Evolutionary conservation across 208 protist genomes (phyloP), one percentile per base, ranked within the genome.

Genomic region (Leishmania martiniquensis): DNA sequence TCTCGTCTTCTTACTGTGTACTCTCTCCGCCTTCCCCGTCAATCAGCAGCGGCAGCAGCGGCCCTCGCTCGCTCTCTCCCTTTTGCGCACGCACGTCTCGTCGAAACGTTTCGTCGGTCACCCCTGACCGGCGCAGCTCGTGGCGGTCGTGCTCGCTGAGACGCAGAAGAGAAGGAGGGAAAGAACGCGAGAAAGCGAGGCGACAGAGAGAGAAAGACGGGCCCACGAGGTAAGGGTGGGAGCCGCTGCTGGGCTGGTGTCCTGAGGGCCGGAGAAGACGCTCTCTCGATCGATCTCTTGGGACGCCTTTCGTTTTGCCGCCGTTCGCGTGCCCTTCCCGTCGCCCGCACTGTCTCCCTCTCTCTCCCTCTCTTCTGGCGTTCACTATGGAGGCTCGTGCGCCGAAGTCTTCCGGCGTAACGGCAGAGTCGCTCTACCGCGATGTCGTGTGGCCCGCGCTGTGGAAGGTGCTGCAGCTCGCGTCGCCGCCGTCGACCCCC

Each of bases 401-500:
- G 9, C 37, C 62, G 20, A 10, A 32, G 72, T 32, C 59, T 4
- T 42, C 42, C n/a, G 68, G 29, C 7, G 73, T 59, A 55, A 71
- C 74, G 25, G 79, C 79, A 25, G 63, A 66, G 57, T 37, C 67
- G 47, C 68, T 83, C 20, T 83, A 83, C 42, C 52, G 68, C 1
- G 68, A 71, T 20, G 7, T 55, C 17, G 79, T 83, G 6, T 83
- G 79, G 79, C 74, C 79, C 2, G 79, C 74, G 1, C 59, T 83
- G 13, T 83, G 79, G 79, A 65, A 75, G 12, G 74, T 83, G 0
- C 75, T 83, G 54, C 54, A 76, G 42, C 66, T 78, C 7, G 15
- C 66, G 22, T 12, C 72, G 6, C 37, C 72, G 32, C 34, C 62
- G 25, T 22, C 42, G 29, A 29, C 47, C 29, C 25, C 45, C 45